Evolutionary conservation across 768 basidiomycete species (phyloP).

Genomic region (Lactarius vividus): DNA sequence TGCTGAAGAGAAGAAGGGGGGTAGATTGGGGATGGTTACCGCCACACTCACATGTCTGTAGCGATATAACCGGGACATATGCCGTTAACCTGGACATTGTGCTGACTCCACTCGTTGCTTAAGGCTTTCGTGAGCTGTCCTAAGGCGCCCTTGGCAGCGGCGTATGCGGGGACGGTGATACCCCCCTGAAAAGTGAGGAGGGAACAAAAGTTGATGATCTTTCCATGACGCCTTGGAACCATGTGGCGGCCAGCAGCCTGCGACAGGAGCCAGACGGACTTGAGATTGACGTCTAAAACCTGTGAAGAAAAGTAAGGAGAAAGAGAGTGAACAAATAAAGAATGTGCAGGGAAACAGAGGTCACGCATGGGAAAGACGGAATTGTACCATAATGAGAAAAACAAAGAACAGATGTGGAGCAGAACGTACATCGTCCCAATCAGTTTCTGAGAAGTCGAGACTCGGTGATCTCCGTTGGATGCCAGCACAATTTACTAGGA

Average conservation of each 20-base stretch:
- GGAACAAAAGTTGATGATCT: constrained; percentile 62
- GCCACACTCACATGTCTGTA: constrained; percentile 71
- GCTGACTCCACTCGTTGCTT: constrained; percentile 89
- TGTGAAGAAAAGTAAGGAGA: constrained; percentile 32
- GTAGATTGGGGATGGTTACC: constrained; percentile 16
- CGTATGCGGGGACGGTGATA: constrained; percentile 82
- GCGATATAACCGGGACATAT: constrained; percentile 87
- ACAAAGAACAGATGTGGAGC: constrained; percentile 11
- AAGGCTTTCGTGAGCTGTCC: constrained; percentile 86
- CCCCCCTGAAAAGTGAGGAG: constrained; percentile 47
- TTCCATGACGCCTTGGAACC: constrained; percentile 68
- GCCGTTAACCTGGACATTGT: constrained; percentile 86
- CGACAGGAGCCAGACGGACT: constrained; percentile 79
- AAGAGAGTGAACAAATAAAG: constrained; percentile 15
- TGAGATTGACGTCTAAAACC: constrained; percentile 87
- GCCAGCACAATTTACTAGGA: constrained; percentile 70
- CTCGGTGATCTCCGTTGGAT: constrained; percentile 59
- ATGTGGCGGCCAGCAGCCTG: constrained; percentile 90
- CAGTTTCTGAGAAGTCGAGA: constrained; percentile 60
- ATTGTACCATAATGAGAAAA: constrained; percentile 13
- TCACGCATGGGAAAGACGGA: constrained; percentile 12
- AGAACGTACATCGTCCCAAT: constrained; percentile 67
- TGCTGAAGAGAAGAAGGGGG: constrained; percentile 8
- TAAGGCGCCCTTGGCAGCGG: constrained; percentile 85
- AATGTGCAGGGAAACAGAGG: constrained; percentile 17